These are phyloP conservation scores for Cadophora sp. DNA, from an alignment of 2,329 filamentous ascomycete genomes.

Conservation along the genomic window DNA sequence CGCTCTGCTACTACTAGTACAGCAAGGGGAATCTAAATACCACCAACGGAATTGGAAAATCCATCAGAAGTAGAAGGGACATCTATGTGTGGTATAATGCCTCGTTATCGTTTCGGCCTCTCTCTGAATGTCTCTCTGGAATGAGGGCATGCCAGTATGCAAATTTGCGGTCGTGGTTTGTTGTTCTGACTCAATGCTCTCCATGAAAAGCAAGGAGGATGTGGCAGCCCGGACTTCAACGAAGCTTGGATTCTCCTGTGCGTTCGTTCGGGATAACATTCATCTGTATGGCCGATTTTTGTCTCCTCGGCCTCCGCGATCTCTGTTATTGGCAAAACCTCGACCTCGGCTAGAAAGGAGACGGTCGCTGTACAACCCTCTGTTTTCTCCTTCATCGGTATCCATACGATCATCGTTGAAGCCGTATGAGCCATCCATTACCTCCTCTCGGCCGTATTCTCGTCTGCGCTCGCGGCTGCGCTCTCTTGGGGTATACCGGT, in stretches of 20 bases:
- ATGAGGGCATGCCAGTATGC: background rate
- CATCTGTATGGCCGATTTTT: slow-evolving; percentile 25
- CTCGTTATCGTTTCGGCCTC: background rate
- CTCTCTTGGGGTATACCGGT: slow-evolving; percentile 37
- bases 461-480: slow-evolving; percentile 35
- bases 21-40: background rate
- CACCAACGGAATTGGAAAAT: background rate
- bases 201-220: too few species aligned
- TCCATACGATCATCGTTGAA: slow-evolving; percentile 45
- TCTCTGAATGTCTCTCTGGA: background rate
- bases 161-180: background rate
- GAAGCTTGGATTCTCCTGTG: background rate
- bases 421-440: slow-evolving; percentile 45
- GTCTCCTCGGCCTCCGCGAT: slow-evolving; percentile 22
- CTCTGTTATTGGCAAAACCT: slow-evolving; percentile 32
- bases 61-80: background rate
- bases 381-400: slow-evolving; percentile 39
- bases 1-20: slow-evolving; percentile 14
- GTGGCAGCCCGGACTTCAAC: background rate
- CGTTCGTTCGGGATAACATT: background rate
- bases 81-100: background rate
- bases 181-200: too few species aligned
- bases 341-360: slow-evolving; percentile 38
- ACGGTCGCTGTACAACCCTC: slow-evolving; percentile 43
- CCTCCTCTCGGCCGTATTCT: slow-evolving; percentile 39